phyloP scores from a whole-genome alignment of 2,329 filamentous ascomycete genomes.

The Leptographium wingfieldii region DNA sequence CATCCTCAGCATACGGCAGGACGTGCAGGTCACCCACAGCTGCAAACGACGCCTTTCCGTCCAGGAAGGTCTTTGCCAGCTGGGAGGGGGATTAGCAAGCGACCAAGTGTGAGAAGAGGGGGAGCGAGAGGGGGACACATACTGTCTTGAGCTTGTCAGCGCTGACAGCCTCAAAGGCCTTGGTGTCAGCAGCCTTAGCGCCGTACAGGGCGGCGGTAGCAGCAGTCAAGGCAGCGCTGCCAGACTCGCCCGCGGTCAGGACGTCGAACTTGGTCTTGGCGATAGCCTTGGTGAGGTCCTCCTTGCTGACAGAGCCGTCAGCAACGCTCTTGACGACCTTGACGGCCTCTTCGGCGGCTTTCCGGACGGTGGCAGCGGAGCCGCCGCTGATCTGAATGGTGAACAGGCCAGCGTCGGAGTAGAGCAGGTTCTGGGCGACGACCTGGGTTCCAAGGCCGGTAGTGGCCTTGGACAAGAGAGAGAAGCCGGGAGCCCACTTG shows the following conservation, averaged over 20 bases:
- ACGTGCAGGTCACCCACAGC: conserved; percentile 83
- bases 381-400: conserved; percentile 65
- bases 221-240: conserved; percentile 69
- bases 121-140: conserved; percentile 24
- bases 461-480: conserved; percentile 70
- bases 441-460: conserved; percentile 53
- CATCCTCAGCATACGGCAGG: conserved; percentile 85
- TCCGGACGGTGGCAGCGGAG: conserved; percentile 56
- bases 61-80: conserved; percentile 79
- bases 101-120: background rate
- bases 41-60: conserved; percentile 79
- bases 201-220: conserved; percentile 72
- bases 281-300: conserved; percentile 83
- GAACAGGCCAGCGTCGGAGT: conserved; percentile 90
- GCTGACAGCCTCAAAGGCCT: conserved; percentile 52
- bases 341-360: conserved; percentile 63
- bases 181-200: conserved; percentile 23
- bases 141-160: conserved; percentile 77
- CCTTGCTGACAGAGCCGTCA: conserved; percentile 61
- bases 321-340: conserved; percentile 74
- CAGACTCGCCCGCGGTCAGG: conserved; percentile 68
- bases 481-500: conserved; percentile 94
- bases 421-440: conserved; percentile 65
- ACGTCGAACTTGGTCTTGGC: conserved; percentile 89
- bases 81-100: conserved; percentile 24